These are phyloP conservation scores for Penicillium sclerotigenum DNA, from an alignment of 2,329 filamentous ascomycete species.

Conservation along the genomic window DNA sequence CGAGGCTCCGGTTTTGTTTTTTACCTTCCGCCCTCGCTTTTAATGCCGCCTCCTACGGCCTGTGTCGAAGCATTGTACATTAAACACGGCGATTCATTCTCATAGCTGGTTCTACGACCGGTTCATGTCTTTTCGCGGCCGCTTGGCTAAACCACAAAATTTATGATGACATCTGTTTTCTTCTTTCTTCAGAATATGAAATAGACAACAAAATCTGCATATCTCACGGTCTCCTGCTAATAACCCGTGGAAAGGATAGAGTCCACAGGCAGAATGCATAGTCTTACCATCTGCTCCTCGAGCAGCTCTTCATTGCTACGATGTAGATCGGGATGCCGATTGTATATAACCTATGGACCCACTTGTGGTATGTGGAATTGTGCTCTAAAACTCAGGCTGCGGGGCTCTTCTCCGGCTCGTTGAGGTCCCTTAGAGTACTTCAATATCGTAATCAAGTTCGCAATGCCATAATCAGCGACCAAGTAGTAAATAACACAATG, in stretches of 20 bases:
- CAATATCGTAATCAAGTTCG: not conserved
- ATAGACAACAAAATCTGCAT: not conserved
- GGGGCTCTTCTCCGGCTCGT: not conserved
- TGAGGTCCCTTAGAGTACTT: not conserved
- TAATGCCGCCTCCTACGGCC: constrained; percentile 27
- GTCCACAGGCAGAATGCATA: not conserved
- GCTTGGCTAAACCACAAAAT: not conserved
- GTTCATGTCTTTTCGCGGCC: constrained; percentile 15
- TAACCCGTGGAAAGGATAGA: not conserved
- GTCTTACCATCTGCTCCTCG: not conserved
- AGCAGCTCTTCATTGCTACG: not conserved
- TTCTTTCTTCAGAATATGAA: not conserved
- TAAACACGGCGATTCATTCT: constrained; percentile 21
- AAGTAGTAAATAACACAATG: not conserved
- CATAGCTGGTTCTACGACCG: constrained; percentile 19
- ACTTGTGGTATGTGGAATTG: not conserved
- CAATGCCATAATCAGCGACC: not conserved
- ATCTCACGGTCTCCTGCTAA: no score
- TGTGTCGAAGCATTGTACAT: constrained; percentile 28
- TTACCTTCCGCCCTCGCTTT: constrained; percentile 23
- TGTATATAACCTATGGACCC: not conserved
- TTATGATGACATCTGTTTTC: not conserved
- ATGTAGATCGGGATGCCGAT: not conserved
- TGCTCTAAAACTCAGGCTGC: not conserved
- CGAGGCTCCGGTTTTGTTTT: constrained; percentile 27